These are phyloP conservation scores for Cenchrus fungigraminus DNA, from an alignment of 176 grass and related monocot species.

Conservation along the genomic window DNA sequence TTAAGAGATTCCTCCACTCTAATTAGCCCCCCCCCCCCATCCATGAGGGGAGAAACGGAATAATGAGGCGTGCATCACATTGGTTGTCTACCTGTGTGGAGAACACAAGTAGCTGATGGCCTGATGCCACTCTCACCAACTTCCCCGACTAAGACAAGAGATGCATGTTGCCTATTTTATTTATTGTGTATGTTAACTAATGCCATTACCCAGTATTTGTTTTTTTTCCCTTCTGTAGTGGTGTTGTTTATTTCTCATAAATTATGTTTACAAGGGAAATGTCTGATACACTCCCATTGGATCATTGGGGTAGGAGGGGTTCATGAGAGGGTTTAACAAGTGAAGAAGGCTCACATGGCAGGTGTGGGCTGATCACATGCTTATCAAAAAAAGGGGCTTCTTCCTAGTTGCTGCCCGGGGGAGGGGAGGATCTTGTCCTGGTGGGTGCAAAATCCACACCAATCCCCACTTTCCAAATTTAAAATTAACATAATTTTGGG, in stretches of 20 bases:
- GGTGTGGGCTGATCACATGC: slow-evolving; percentile 49
- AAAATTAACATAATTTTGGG: slow-evolving; percentile 1
- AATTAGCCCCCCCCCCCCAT: slow-evolving; percentile 44
- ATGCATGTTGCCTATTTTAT: slow-evolving; percentile 46
- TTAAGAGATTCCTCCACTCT: slow-evolving; percentile 51
- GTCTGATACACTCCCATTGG: neutral
- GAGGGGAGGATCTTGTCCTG: slow-evolving; percentile 45
- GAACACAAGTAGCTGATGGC: slow-evolving; percentile 43
- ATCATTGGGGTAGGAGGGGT: slow-evolving; percentile 48
- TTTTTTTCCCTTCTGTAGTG: neutral
- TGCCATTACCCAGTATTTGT: slow-evolving; percentile 19
- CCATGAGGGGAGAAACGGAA: slow-evolving; percentile 41
- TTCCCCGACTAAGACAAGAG: slow-evolving; percentile 63
- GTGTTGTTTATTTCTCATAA: slow-evolving; percentile 21
- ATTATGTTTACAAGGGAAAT: slow-evolving; percentile 17
- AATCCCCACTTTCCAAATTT: slow-evolving; percentile 22
- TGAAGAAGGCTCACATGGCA: slow-evolving; percentile 61
- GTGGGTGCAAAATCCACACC: slow-evolving; percentile 43
- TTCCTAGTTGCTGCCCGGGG: slow-evolving; percentile 49
- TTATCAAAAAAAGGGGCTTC: slow-evolving; percentile 31
- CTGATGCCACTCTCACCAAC: slow-evolving; percentile 52
- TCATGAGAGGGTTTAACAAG: slow-evolving; percentile 58
- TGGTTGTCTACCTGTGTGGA: slow-evolving; percentile 46
- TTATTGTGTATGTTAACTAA: slow-evolving; percentile 34
- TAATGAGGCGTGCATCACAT: slow-evolving; percentile 60